Evolutionary conservation across 1,139 yeast genomes (phyloP), one percentile per base, ranked within the genome.

Genomic region (Pichia sp.): DNA sequence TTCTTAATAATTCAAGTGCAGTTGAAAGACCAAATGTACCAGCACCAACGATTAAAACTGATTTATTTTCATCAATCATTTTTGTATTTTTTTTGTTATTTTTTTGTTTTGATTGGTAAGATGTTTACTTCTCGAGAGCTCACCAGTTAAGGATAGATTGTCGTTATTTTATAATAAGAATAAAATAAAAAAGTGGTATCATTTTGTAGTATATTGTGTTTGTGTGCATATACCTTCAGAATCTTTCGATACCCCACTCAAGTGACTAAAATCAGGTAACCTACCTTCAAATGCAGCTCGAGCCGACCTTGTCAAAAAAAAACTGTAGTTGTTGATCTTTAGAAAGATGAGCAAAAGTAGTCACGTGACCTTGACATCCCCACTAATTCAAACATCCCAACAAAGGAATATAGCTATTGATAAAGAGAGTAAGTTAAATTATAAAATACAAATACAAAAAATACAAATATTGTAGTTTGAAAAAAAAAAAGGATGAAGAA

Each of bases 11-110:
- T 30, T 59, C 55, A 7, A 62, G 48, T 0, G 64, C 66, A 2
- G 66, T 56, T 4, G 65, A 56, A 8, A 62, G 50, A 2, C 67
- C 67, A 47, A 61, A 63, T 1, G 62, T 54, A 4, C 67, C 67
- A 25, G 54, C 53, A 11, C 62, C 62, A 15, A 59, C 41, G 28
- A 43, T 36, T n/a, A 42, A 22, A 20, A 42, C 40, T 7, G 30
- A 26, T 19, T 37, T 28, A 20, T 34, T 21, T 15, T 35, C 31
- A 19, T 39, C 34, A 34, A 39, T 34, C 41, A 39, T 39, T 30
- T 6, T 31, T 10, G 14, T 12, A 15, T 25, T 15, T 26, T 26
- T 26, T 26, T 7, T n/a, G n/a, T 5, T 26, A 8, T 26, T 15
- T 26, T 26, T 26, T 26, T 26, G 19, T n/a, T 26, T 12, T 14